phyloP scores from a whole-genome alignment of 2,329 filamentous ascomycete species.

The Arthrobotrys pseudoclavata region DNA sequence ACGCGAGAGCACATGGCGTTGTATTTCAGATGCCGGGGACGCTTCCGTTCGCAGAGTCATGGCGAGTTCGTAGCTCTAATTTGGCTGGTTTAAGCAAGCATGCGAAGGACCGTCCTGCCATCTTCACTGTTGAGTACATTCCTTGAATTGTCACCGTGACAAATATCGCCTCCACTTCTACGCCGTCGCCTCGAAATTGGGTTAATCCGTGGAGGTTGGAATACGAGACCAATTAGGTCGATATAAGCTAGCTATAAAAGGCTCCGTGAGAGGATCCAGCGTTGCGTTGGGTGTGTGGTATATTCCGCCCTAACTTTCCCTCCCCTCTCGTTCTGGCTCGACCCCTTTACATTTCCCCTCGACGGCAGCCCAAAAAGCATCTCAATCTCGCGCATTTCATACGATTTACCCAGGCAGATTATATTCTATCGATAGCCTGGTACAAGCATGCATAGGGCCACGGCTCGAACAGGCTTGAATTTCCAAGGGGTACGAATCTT shows the following conservation, averaged over 20 bases:
- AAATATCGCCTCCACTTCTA: no score
- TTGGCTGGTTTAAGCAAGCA: background rate
- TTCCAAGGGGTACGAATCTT: background rate
- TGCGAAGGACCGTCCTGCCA: background rate
- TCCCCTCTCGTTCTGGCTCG: background rate
- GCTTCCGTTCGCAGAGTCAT: background rate
- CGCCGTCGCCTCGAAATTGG: no score
- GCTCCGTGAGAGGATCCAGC: background rate
- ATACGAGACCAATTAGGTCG: no score
- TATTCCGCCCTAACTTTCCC: background rate
- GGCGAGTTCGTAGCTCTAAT: background rate
- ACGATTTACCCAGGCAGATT: background rate
- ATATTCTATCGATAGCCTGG: background rate
- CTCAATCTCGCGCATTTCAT: conserved; percentile 15
- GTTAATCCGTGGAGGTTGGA: no score
- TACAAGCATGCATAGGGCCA: background rate
- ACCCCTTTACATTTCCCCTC: background rate
- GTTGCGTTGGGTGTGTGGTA: conserved; percentile 23
- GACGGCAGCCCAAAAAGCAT: conserved; percentile 5
- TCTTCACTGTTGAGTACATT: background rate
- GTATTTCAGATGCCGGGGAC: no score
- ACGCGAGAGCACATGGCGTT: background rate
- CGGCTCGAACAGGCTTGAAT: no score
- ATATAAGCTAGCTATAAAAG: background rate
- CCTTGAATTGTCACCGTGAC: no score